phyloP scores from a whole-genome alignment of 2,329 filamentous ascomycete species.

The Apiospora koreana region DNA sequence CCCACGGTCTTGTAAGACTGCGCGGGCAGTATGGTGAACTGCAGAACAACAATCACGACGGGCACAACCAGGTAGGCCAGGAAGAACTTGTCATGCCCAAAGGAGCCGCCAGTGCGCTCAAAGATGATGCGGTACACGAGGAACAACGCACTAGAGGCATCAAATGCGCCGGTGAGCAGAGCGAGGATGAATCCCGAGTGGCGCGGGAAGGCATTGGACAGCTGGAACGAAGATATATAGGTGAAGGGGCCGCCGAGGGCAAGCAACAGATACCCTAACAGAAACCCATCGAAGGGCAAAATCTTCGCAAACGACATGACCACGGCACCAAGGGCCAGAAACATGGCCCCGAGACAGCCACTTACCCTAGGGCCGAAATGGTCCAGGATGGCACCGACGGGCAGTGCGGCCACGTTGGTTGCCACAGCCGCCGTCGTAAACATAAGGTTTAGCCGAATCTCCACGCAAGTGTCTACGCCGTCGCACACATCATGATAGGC shows the following conservation, averaged over 20 bases:
- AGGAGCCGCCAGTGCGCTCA: constrained; percentile 53
- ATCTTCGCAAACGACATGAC: constrained; percentile 69
- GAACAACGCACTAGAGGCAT: constrained; percentile 79
- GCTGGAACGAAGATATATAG: constrained; percentile 81
- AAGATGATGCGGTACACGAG: constrained; percentile 73
- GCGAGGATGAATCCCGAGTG: constrained; percentile 79
- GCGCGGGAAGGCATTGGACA: constrained; percentile 80
- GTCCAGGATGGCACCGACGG: constrained; percentile 84
- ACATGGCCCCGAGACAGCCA: constrained; percentile 69
- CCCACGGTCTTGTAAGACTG: constrained; percentile 84
- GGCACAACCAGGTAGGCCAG: constrained; percentile 72
- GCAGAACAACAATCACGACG: constrained; percentile 62
- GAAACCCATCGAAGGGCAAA: constrained; percentile 72
- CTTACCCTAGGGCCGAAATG: constrained; percentile 77
- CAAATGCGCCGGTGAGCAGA: constrained; percentile 78
- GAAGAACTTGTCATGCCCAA: constrained; percentile 71
- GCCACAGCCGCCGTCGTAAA: constrained; percentile 87
- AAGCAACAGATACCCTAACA: constrained; percentile 73
- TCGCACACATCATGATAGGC: constrained; percentile 68
- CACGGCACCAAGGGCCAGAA: constrained; percentile 69
- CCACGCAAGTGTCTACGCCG: constrained; percentile 45
- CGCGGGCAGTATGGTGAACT: constrained; percentile 71
- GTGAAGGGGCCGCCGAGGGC: constrained; percentile 79
- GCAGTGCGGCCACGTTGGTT: constrained; percentile 84
- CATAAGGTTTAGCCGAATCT: constrained; percentile 80